Percentiles rank a stretch among this genome's conserved stretches.
phyloP scores from a whole-genome alignment of 257 asterid species.

The Scutellaria baicalensis region DNA sequence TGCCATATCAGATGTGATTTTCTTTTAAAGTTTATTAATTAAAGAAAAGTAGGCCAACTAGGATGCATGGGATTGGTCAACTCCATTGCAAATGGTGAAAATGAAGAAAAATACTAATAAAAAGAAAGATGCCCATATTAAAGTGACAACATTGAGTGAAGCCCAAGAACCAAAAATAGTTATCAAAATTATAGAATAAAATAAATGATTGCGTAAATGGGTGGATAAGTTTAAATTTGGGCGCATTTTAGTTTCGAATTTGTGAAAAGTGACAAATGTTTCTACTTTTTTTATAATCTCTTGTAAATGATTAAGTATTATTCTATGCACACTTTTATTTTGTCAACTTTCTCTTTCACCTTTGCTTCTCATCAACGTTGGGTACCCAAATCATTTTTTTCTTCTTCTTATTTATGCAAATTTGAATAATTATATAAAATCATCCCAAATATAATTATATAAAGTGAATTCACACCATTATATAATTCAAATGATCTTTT shows the following conservation, averaged over 20 bases:
- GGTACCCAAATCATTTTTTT: conserved; percentile 27
- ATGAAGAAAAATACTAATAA: background rate
- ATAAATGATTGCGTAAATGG: background rate
- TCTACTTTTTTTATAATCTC: background rate
- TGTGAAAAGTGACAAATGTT: conserved; percentile 14
- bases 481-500: too few relatives aligned
- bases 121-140: background rate
- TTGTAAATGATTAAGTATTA: background rate
- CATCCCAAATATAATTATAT: too few relatives aligned
- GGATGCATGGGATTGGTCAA: conserved; percentile 10
- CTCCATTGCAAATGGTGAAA: background rate
- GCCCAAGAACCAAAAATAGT: conserved; percentile 4
- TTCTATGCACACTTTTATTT: background rate
- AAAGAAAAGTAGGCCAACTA: background rate
- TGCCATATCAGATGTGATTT: too few relatives aligned
- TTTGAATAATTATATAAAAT: background rate
- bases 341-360: conserved; percentile 33
- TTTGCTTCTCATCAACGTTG: conserved; percentile 72
- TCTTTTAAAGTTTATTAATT: background rate
- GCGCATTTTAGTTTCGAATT: conserved; percentile 13
- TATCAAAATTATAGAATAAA: conserved; percentile 2
- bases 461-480: too few relatives aligned
- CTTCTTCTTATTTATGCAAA: background rate
- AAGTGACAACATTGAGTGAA: conserved; percentile 21
- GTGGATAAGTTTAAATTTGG: background rate